Base-by-base conservation (phyloP, 495 filamentous ascomycete species). In the Penicillium antarcticum region DNA sequence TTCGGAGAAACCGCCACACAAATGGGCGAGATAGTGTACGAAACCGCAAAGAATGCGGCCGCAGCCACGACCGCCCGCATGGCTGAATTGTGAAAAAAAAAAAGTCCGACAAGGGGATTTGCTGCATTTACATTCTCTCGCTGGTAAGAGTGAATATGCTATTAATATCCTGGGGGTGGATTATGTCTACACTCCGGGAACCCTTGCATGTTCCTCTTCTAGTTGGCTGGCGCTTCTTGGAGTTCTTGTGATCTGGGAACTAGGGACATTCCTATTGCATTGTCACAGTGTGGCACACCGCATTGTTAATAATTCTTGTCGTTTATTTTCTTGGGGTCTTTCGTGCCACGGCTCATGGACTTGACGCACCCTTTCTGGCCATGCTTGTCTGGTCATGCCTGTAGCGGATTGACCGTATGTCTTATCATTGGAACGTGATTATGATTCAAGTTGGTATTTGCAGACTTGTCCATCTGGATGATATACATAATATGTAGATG, bases 21-120 rank as follows among this genome's bases (percentile, higher is more conserved):
- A 49, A 59, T 52, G 4, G 49, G 75, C 11, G 71, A 66, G 8
- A 58, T 72, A n/a, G 63, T 75, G 42, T 74, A 70, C 55, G 72
- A 76, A 43, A 70, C 73, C 10, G 67, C 68, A 10, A 72, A 75
- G 58, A 68, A 63, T 17, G 58, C 67, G 6, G 74, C 67, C 16
- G 64, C 69, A 12, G 63, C 68, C 9, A 62, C 63, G 5, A 67
- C 61, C 26, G 54, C 63, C 24, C 55, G 60, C n/a, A 55, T 75
- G n/a, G 64, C 55, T 4, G 74, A 74, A 51, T 53, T 77, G 49
- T 74, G 53, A 74, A 34, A 24, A 23, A 23, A 23, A 23, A 23
- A 47, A 19, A 16, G 17, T 11, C 24, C 17, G 31, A 44, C 14
- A 2, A 11, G 34, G 42, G 31, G 21, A 26, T 33, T 33, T 42